These are phyloP conservation scores for Venturiaceae sp. DNA, from an alignment of 2,329 filamentous ascomycete genomes.

Conservation along the genomic window DNA sequence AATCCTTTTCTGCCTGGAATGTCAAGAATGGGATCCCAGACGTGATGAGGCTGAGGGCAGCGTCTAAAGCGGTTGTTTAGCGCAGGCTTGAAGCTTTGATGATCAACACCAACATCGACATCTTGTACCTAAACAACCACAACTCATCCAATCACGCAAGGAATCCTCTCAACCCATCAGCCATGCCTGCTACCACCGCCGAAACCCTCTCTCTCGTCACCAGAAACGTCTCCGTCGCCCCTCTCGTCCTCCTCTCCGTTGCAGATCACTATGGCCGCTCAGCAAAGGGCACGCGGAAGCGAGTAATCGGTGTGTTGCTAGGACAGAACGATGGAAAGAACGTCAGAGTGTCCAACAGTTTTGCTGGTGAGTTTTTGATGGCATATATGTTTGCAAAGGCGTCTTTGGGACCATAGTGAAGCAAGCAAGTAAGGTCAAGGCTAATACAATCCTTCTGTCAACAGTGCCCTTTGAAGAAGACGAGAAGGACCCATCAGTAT, in stretches of 20 bases:
- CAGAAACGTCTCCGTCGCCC: conserved; percentile 91
- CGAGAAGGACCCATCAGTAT: conserved; percentile 95
- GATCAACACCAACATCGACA: background rate
- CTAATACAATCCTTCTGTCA: background rate
- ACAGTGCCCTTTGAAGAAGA: conserved; percentile 97
- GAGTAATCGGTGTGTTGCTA: conserved; percentile 88
- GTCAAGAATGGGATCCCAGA: too few species aligned
- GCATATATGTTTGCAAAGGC: background rate
- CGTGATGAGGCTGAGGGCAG: background rate
- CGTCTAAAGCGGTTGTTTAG: background rate
- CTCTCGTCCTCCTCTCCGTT: conserved; percentile 91
- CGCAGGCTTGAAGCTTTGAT: background rate
- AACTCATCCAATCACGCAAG: background rate
- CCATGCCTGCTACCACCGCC: conserved; percentile 92
- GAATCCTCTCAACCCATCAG: background rate
- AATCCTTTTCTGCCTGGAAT: too few species aligned
- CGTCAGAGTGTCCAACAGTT: conserved; percentile 97
- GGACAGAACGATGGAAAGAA: conserved; percentile 95
- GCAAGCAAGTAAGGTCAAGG: background rate
- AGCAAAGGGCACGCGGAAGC: conserved; percentile 75
- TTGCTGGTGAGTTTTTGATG: conserved; percentile 62
- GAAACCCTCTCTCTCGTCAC: conserved; percentile 93
- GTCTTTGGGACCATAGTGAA: background rate
- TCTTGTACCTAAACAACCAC: background rate
- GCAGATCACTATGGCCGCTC: conserved; percentile 98